A percentile compares a stretch with the other conserved stretches of the same genome.
These are phyloP conservation scores for Plasmodium cynomolgi DNA, from an alignment of 169 alveolate genomes.

Conservation along the genomic window DNA sequence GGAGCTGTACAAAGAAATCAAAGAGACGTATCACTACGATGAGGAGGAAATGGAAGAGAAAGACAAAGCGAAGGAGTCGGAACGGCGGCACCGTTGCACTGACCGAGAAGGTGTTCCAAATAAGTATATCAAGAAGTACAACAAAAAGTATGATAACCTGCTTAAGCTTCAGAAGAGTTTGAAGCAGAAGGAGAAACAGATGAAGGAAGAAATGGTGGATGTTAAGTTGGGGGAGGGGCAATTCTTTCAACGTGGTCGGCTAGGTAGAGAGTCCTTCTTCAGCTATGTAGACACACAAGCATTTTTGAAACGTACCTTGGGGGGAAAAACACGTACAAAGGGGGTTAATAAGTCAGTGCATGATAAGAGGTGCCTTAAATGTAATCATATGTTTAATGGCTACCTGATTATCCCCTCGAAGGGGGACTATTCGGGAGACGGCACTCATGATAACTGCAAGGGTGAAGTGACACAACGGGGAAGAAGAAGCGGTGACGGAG, in stretches of 20 bases:
- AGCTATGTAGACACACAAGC: conserved; percentile 61
- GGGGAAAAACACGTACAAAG: background rate
- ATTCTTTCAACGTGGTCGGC: background rate
- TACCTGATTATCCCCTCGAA: conserved; percentile 57
- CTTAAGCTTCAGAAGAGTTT: conserved; percentile 23
- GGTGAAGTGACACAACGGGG: background rate
- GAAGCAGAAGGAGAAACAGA: conserved; percentile 26
- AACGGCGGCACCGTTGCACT: background rate
- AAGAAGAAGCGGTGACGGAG: background rate
- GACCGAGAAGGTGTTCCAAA: background rate
- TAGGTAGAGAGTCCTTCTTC: conserved; percentile 4
- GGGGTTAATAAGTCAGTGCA: background rate
- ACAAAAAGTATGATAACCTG: conserved; percentile 21
- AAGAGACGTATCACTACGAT: conserved; percentile 64
- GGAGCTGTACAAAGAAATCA: conserved; percentile 55
- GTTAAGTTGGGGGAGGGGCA: conserved; percentile 16
- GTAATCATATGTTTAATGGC: conserved; percentile 1
- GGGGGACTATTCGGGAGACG: background rate
- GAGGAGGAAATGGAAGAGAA: conserved; percentile 48
- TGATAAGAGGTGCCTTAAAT: background rate
- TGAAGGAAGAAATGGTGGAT: conserved; percentile 27
- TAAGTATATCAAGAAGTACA: conserved; percentile 43
- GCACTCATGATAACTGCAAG: background rate
- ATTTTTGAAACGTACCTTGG: conserved; percentile 18
- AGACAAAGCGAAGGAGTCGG: conserved; percentile 16